Percentiles rank a stretch among this genome's conserved stretches.
These are phyloP conservation scores for sunflower (Helianthus annuus) DNA, from an alignment of 129 eudicot species.

Conservation along the genomic window HanXRQr2.0-SUNRISE NC_035436.2:2006543-2007042, in stretches of 20 bases:
- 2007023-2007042: slow-evolving; percentile 48
- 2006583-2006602: no score
- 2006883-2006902: slow-evolving; percentile 39
- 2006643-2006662: no score
- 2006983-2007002: slow-evolving; percentile 43
- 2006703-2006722: no score
- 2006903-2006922: slow-evolving; percentile 37
- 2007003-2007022: slow-evolving; percentile 40
- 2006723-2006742: no score
- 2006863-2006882: slow-evolving; percentile 45
- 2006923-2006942: slow-evolving; percentile 48
- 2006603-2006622: no score
- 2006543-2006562: no score
- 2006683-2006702: no score
- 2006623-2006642: no score
- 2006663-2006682: no score
- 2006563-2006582: no score
- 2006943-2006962: slow-evolving; percentile 46
- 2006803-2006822: slow-evolving; percentile 20
- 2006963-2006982: slow-evolving; percentile 56
- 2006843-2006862: slow-evolving; percentile 11
- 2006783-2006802: not conserved
- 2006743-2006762: slow-evolving; percentile 15
- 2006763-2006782: slow-evolving; percentile 24
- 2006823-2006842: not conserved